Conservation (phyloP, 371 early-diverging fungal genomes). For the Mortierella sp. region DNA sequence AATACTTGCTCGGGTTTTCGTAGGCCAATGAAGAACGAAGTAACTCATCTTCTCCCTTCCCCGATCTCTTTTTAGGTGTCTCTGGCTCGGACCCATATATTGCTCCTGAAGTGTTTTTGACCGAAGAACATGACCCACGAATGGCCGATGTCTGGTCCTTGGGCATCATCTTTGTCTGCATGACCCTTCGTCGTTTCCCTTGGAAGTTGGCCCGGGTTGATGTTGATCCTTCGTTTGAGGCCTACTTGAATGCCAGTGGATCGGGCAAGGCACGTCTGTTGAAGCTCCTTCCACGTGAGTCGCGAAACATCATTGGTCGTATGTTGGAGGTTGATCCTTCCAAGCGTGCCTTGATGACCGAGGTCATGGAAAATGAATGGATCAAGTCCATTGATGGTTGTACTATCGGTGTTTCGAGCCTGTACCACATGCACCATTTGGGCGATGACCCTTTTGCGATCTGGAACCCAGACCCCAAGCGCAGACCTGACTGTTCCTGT, state of each 20-base stretch:
- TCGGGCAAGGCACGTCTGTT: constrained; percentile 58
- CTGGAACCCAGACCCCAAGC: constrained; percentile 33
- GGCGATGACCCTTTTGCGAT: constrained; percentile 12
- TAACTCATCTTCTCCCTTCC: constrained; percentile 3
- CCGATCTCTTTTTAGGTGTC: constrained; percentile 42
- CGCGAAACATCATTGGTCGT: constrained; percentile 53
- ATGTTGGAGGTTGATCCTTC: constrained; percentile 64
- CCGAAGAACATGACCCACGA: constrained; percentile 65
- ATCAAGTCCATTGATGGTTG: constrained; percentile 63
- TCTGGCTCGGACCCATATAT: constrained; percentile 71
- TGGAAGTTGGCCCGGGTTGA: constrained; percentile 65
- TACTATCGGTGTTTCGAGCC: constrained; percentile 39
- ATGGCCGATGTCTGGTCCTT: constrained; percentile 78
- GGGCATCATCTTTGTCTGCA: constrained; percentile 76
- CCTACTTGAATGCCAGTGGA: constrained; percentile 49
- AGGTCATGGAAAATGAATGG: constrained; percentile 64
- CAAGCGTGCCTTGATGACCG: constrained; percentile 57
- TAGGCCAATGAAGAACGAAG: neutral
- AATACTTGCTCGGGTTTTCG: constrained; percentile 10
- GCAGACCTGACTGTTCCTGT: neutral
- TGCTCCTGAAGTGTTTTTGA: constrained; percentile 65
- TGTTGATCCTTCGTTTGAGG: constrained; percentile 59
- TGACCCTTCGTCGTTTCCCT: constrained; percentile 74
- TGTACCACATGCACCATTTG: constrained; percentile 59
- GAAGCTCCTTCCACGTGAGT: constrained; percentile 58